Conservation (phyloP, 306 rosid species). For the Vachellia pachyceras region DNA sequence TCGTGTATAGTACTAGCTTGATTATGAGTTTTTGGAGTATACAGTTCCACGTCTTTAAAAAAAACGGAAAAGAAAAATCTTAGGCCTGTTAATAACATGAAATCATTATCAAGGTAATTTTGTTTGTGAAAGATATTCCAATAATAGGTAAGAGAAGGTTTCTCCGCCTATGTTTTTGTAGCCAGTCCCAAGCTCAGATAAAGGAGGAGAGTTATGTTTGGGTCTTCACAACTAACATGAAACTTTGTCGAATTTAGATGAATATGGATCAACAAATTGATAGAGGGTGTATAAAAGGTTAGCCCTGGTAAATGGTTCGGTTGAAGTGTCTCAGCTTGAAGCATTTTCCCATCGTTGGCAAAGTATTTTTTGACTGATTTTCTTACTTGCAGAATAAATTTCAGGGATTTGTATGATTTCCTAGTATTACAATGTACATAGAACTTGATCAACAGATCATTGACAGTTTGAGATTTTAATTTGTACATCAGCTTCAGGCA, state of each 20-base stretch:
- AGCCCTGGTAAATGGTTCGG: neutral
- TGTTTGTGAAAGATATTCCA: constrained; percentile 36
- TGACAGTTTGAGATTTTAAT: neutral
- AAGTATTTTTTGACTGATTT: constrained; percentile 26
- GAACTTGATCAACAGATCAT: constrained; percentile 2
- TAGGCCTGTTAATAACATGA: constrained; percentile 15
- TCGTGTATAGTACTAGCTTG: constrained; percentile 34
- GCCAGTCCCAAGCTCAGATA: no score
- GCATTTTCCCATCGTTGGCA: neutral
- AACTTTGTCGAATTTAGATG: no score
- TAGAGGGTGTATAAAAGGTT: neutral
- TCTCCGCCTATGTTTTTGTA: no score
- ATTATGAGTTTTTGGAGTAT: constrained; percentile 33
- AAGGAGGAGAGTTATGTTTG: no score
- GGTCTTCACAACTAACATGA: no score
- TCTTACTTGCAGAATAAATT: neutral
- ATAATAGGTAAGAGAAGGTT: no score
- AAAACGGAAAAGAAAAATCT: constrained; percentile 11
- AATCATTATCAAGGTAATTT: neutral
- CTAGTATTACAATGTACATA: neutral
- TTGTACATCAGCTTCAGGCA: constrained; percentile 21
- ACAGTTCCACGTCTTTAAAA: neutral
- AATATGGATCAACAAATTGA: neutral
- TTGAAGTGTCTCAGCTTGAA: neutral
- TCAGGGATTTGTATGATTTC: neutral